Conservation (phyloP, 2,329 filamentous ascomycete genomes). For the Aspergillus thermomutatus region DNA sequence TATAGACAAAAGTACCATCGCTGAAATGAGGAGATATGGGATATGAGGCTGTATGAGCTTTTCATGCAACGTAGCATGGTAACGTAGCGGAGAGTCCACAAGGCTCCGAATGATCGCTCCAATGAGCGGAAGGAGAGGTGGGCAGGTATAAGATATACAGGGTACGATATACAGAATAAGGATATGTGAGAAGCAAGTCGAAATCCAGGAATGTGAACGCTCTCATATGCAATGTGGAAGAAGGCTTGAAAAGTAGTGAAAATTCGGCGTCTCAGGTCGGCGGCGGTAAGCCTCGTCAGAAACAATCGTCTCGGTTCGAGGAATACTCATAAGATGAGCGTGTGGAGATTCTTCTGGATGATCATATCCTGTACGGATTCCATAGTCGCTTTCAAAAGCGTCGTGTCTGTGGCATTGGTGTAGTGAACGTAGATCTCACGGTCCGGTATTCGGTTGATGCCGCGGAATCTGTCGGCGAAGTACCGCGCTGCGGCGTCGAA, state of each 20-base stretch:
- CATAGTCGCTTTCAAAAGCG: conserved; percentile 82
- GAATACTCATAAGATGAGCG: conserved; percentile 61
- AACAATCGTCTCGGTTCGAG: conserved; percentile 3
- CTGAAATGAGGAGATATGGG: conserved; percentile 22
- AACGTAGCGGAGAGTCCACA: conserved; percentile 15
- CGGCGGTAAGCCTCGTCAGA: conserved; percentile 17
- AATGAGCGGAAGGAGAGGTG: neutral
- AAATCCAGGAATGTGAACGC: conserved; percentile 15
- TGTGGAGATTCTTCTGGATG: conserved; percentile 77
- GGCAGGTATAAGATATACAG: conserved; percentile 3
- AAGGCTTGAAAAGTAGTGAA: conserved; percentile 18
- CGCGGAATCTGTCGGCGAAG: conserved; percentile 76
- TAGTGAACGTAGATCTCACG: conserved; percentile 59
- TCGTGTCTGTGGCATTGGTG: conserved; percentile 63
- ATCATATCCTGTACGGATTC: conserved; percentile 83
- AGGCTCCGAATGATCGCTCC: neutral
- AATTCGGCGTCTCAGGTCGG: conserved; percentile 15
- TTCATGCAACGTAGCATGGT: conserved; percentile 22
- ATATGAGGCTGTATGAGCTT: conserved; percentile 15
- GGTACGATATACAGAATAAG: conserved; percentile 4
- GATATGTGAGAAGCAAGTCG: neutral
- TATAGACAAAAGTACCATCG: conserved; percentile 22
- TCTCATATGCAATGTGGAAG: conserved; percentile 24
- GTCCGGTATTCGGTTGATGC: conserved; percentile 63
- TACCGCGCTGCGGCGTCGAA: conserved; percentile 74